Percentiles rank a stretch among this genome's conserved stretches.
Conservation (phyloP, 2,329 filamentous ascomycete genomes). For the Diaporthe citriasiana region DNA sequence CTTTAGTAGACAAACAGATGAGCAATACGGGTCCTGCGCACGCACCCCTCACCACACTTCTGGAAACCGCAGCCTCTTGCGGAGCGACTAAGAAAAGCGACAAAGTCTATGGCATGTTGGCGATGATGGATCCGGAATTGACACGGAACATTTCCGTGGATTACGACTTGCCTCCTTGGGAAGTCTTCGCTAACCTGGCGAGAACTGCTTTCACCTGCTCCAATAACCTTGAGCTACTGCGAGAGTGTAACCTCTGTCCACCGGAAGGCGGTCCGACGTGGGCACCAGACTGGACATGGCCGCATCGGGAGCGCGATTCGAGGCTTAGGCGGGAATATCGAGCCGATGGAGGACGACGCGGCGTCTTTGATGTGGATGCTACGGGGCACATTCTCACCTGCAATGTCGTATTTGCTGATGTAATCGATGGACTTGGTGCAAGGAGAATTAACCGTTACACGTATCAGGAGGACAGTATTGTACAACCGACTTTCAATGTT, state of each 20-base stretch:
- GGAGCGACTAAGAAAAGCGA: not conserved
- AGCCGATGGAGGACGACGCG: not conserved
- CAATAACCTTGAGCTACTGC: not conserved
- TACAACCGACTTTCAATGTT: not conserved
- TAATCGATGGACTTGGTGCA: not conserved
- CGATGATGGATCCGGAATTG: not conserved
- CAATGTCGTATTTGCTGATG: not conserved
- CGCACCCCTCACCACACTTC: not conserved
- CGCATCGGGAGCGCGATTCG: not conserved
- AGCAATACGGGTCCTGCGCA: no score
- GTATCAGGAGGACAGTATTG: not conserved
- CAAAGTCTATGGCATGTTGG: not conserved
- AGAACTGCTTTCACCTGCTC: not conserved
- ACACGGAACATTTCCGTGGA: not conserved
- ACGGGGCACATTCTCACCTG: not conserved
- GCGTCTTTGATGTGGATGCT: not conserved
- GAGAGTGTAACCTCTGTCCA: not conserved
- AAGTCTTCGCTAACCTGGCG: not conserved
- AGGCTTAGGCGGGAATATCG: not conserved
- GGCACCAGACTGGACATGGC: not conserved
- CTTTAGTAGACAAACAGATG: not conserved
- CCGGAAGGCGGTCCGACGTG: not conserved
- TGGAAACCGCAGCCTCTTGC: not conserved
- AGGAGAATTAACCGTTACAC: not conserved
- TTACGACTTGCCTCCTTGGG: not conserved